A percentile compares a stretch with the other conserved stretches of the same genome.
Conservation (phyloP, 2,329 filamentous ascomycete genomes). For the Pseudocercospora vitis region DNA sequence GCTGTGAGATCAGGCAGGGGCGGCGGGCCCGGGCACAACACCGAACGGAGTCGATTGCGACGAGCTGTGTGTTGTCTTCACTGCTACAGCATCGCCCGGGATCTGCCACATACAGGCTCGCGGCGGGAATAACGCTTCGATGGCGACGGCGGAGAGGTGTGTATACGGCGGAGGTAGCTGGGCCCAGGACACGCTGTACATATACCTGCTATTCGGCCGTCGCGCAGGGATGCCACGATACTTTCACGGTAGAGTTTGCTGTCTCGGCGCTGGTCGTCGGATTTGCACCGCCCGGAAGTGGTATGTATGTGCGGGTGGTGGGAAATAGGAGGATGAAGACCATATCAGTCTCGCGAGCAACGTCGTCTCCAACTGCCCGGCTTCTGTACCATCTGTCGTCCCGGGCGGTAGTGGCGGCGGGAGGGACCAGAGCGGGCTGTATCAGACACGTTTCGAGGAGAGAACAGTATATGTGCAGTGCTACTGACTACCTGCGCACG, state of each 20-base stretch:
- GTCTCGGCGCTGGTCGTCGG: slow-evolving; percentile 1
- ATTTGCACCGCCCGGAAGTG: neutral
- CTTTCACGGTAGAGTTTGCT: slow-evolving; percentile 5
- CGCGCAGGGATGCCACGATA: slow-evolving; percentile 4
- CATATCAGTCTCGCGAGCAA: neutral
- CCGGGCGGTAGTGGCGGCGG: slow-evolving; percentile 9
- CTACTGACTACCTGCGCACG: too few species aligned
- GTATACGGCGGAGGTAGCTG: neutral
- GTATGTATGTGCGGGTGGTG: neutral
- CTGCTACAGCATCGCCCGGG: neutral
- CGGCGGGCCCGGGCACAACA: slow-evolving; percentile 7
- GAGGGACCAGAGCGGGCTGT: slow-evolving; percentile 1
- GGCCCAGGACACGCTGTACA: slow-evolving; percentile 2
- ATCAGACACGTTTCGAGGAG: slow-evolving; percentile 1
- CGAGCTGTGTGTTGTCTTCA: too few species aligned
- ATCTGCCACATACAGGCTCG: neutral
- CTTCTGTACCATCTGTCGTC: too few species aligned
- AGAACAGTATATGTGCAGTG: neutral
- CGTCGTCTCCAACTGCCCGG: too few species aligned
- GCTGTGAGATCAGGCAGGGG: slow-evolving; percentile 16
- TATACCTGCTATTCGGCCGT: slow-evolving; percentile 3
- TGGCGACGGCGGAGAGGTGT: neutral
- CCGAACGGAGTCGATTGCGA: too few species aligned
- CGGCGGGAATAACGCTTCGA: neutral
- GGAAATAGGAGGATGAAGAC: neutral